phyloP scores from a whole-genome alignment of 768 basidiomycete species.

The Pleurotus salmoneostramineus region DNA sequence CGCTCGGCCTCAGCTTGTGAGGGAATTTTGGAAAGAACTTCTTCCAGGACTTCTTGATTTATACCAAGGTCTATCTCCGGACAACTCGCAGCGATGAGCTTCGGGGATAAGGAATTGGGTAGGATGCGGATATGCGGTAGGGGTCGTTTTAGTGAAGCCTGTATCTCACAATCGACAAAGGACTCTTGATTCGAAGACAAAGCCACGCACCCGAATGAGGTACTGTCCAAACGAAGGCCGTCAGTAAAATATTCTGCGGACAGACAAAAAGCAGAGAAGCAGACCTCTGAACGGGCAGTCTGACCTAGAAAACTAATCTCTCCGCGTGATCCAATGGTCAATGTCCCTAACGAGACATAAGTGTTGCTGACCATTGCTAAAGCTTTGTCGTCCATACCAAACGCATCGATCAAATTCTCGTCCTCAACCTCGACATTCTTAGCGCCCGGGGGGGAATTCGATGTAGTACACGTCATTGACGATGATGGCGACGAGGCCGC shows the following conservation, averaged over 20 bases:
- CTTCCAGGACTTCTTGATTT: slow-evolving; percentile 31
- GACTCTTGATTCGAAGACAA: background rate
- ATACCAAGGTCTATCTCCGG: slow-evolving; percentile 26
- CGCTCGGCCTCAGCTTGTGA: slow-evolving; percentile 53
- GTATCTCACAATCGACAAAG: background rate
- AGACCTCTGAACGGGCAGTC: slow-evolving; percentile 67
- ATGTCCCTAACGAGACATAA: slow-evolving; percentile 37
- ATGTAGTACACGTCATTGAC: background rate
- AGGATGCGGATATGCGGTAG: slow-evolving; percentile 15
- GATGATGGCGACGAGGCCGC: background rate
- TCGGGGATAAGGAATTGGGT: slow-evolving; percentile 28
- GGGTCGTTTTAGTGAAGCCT: slow-evolving; percentile 22
- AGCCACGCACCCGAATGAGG: slow-evolving; percentile 46
- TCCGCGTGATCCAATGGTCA: slow-evolving; percentile 51
- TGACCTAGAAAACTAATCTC: slow-evolving; percentile 57
- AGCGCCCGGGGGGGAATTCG: background rate
- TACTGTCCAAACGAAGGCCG: slow-evolving; percentile 30
- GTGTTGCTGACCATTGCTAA: background rate
- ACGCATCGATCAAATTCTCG: slow-evolving; percentile 43
- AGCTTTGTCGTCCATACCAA: slow-evolving; percentile 28
- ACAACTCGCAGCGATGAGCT: slow-evolving; percentile 32
- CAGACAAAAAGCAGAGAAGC: slow-evolving; percentile 12
- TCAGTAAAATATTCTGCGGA: background rate
- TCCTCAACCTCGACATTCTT: slow-evolving; percentile 24
- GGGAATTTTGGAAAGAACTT: slow-evolving; percentile 49